Percentiles rank a stretch among this genome's conserved stretches.
These are phyloP conservation scores for Paecilomyces sp. DNA, from an alignment of 2,329 filamentous ascomycete genomes.

Conservation along the genomic window DNA sequence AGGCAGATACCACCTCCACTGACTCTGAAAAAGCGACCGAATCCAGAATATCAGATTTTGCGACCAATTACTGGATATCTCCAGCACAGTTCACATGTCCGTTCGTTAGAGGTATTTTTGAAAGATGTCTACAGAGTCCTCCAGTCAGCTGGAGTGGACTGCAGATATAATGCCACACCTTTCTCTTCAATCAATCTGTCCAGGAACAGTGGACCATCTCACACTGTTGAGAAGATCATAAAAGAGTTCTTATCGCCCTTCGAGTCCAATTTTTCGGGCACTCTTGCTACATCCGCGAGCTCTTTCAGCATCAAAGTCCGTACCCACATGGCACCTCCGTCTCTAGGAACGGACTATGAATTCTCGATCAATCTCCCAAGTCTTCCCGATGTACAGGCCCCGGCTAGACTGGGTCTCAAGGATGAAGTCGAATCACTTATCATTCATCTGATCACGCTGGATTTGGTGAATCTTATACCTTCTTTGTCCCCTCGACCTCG, in stretches of 20 bases:
- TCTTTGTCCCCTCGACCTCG: slow-evolving; percentile 5
- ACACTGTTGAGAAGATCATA: slow-evolving; percentile 34
- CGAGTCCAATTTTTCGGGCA: slow-evolving; percentile 34
- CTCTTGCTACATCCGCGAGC: slow-evolving; percentile 25
- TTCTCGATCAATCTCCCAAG: slow-evolving; percentile 26
- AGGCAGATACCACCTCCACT: slow-evolving; percentile 57
- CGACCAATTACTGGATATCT: slow-evolving; percentile 51
- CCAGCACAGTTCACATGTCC: slow-evolving; percentile 38
- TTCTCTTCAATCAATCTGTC: slow-evolving; percentile 18
- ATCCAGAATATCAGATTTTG: slow-evolving; percentile 50
- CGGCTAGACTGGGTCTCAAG: slow-evolving; percentile 23
- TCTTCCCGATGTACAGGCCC: slow-evolving; percentile 23
- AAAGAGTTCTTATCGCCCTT: slow-evolving; percentile 35
- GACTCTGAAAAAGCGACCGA: slow-evolving; percentile 42
- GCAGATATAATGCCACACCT: slow-evolving; percentile 16
- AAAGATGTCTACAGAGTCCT: slow-evolving; percentile 23
- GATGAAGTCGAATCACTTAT: slow-evolving; percentile 28
- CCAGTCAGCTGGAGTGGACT: slow-evolving; percentile 22
- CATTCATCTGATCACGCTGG: slow-evolving; percentile 29
- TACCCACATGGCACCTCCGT: slow-evolving; percentile 25
- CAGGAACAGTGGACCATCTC: slow-evolving; percentile 2
- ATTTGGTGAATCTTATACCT: slow-evolving; percentile 27
- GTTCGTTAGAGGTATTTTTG: slow-evolving; percentile 26
- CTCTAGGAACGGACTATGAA: slow-evolving; percentile 33
- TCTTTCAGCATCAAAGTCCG: slow-evolving; percentile 32